Conservation (phyloP, 2,329 filamentous ascomycete species). For the Aspergillus novoparasiticus region DNA sequence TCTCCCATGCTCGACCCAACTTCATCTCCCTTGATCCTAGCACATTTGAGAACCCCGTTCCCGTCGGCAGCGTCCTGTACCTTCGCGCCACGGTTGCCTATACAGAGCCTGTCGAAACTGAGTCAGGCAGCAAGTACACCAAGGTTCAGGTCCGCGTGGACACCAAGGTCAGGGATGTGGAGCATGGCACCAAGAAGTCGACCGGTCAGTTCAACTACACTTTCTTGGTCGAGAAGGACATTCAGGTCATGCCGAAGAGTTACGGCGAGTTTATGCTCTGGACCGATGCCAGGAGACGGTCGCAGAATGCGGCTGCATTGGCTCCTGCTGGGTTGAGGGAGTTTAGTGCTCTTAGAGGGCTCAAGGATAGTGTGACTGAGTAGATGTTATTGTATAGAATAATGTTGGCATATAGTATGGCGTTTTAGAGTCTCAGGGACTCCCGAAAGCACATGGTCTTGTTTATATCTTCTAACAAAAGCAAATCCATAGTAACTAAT, state of each 20-base stretch:
- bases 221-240: constrained; percentile 65
- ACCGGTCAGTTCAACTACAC: constrained; percentile 79
- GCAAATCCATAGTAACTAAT: not conserved
- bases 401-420: not conserved
- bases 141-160: constrained; percentile 72
- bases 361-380: constrained; percentile 44
- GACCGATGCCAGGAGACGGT: constrained; percentile 61
- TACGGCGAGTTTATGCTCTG: constrained; percentile 69
- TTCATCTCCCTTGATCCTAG: constrained; percentile 74
- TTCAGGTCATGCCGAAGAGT: constrained; percentile 66
- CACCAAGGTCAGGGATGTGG: constrained; percentile 71
- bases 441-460: not conserved
- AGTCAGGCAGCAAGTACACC: constrained; percentile 54
- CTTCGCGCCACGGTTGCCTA: constrained; percentile 72
- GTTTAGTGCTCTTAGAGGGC: constrained; percentile 34
- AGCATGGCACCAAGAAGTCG: constrained; percentile 67
- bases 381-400: constrained; percentile 20
- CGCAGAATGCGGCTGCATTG: constrained; percentile 54
- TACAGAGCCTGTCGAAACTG: constrained; percentile 61
- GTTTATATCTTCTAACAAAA: not conserved
- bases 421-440: not conserved
- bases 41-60: constrained; percentile 74
- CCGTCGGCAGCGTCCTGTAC: constrained; percentile 73
- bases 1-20: constrained; percentile 68
- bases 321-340: constrained; percentile 33